Base-by-base conservation (phyloP, 352 stramenopile species). In the Pythium phragmiticola region DNA sequence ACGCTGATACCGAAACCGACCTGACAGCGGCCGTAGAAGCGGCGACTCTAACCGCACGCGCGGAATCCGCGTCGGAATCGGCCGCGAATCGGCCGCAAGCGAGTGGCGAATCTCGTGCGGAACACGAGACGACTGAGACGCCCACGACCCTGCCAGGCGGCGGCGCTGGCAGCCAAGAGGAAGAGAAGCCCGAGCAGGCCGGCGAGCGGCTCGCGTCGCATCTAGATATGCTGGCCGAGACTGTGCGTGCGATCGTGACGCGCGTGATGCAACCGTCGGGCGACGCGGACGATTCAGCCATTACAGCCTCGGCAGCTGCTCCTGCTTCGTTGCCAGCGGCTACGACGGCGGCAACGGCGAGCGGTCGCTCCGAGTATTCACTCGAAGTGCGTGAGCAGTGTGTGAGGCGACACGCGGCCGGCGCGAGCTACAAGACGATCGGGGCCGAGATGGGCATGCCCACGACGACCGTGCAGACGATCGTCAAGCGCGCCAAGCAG, bases 151-250 rank as follows among this genome's bases (percentile, higher is more conserved):
- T 3, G 8, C 28, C 43, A 11, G 34, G 12, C 16, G 41, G 17
- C 42, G 47, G 46, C 26, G 17, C 34, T 39, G 34, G 17, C 39
- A 23, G 14, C 14, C 26, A 21, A 12, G 30, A 41, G 23, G 48
- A 39, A 36, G 48, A 55, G 12, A 4, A 50, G 39, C 23, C 55
- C 33, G 47, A 39, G 34, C 43, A 49, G 19, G 52, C 59, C 17
- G 39, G 45, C 2, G 42, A 63, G 45, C 52, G 61, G 5, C 57
- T 74, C 4, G 68, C 77, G 28, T 69, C 63, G 9, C 72, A 89
- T 41, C 70, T 87, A 39, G 76, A 81, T 56, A 82, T 89, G 74
- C 59, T 89, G 7, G 80, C 80, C 3, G 76, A 87, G 54, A 89
- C 80, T 1, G 77, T 89, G 45, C 73, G 76, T 2, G 73, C 76